Base-by-base conservation (phyloP, 1,139 yeast genomes). In the Candida neerlandica region DNA sequence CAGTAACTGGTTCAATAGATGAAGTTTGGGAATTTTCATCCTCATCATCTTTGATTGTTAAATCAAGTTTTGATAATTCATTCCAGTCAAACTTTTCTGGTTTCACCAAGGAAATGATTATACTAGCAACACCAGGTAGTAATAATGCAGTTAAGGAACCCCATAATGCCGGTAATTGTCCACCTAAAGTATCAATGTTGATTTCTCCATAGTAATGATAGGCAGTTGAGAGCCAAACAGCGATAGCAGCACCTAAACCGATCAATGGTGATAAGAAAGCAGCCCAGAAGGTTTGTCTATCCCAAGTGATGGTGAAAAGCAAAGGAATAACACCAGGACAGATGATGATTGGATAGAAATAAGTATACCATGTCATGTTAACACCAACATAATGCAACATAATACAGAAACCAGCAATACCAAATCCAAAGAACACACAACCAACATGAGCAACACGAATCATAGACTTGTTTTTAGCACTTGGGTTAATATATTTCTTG, bases 291-390 rank as follows among this genome's bases (percentile, higher is more conserved):
- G 69, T 61, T 52, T 70, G 75, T 41, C 65, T 55, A 35, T 59
- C 60, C 75, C 75, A 70, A 9, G 69, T 64, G 30, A 72, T 62
- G 10, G 70, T 60, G n/a, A 66, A 60, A 14, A 67, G 58, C 48
- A 69, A 56, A 9, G 75, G 74, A 33, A 70, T 59, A 23, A 71
- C 69, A 41, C 69, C 73, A n/a, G 73, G 72, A 54, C 73, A 67
- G 33, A 69, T 69, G 16, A 70, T 51, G 63, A 71, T 64, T 4
- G 75, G 67, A 39, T 58, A 54, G 53, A 71, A 70, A 49, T 70
- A 69, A 1, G 71, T 68, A 46, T 65, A 51, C 75, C 75, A 71
- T 2, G 74, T 66, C 66, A 64, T 58, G 53, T 60, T 63, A 7
- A 63, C 63, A 5, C 69, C 69, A 26, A 65, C 70, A 47, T 66